A percentile compares a stretch with the other conserved stretches of the same genome.
Conservation (phyloP, 2,329 filamentous ascomycete genomes). For the Colletotrichum sp. region DNA sequence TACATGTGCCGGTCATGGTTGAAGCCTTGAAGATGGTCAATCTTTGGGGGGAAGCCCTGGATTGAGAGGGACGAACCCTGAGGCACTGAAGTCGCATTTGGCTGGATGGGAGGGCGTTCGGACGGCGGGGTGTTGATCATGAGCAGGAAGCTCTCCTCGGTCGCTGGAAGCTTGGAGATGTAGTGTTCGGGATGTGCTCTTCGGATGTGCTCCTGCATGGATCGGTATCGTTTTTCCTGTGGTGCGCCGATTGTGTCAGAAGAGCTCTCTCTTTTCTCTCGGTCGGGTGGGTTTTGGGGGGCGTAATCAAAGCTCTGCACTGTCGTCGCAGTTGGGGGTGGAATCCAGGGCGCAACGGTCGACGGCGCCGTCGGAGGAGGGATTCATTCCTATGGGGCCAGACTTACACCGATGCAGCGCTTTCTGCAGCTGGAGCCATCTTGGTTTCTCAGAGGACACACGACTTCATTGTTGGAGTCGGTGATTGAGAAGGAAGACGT, state of each 20-base stretch:
- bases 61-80: conserved; percentile 23
- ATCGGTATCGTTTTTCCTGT: conserved; percentile 94
- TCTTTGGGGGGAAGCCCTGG: conserved; percentile 22
- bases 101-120: conserved; percentile 27
- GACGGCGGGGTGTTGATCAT: conserved; percentile 93
- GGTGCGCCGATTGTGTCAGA: conserved; percentile 23
- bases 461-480: conserved; percentile 93
- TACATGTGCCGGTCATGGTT: conserved; percentile 69
- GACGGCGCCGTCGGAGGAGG: background rate
- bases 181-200: conserved; percentile 97
- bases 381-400: conserved; percentile 2
- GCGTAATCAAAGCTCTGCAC: conserved; percentile 11
- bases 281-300: background rate
- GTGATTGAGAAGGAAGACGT: conserved; percentile 92
- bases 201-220: conserved; percentile 99
- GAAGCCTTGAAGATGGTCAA: conserved; percentile 49
- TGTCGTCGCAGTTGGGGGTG: background rate
- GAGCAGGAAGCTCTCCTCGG: conserved; percentile 94
- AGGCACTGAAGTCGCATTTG: conserved; percentile 31
- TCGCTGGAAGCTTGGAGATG: conserved; percentile 96
- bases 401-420: conserved; percentile 95
- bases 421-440: conserved; percentile 98
- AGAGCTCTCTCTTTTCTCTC: conserved; percentile 17
- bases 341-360: background rate
- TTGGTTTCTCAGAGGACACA: conserved; percentile 93